Conservation (phyloP, 805 yeast species). For the Candida morakotiae region DNA sequence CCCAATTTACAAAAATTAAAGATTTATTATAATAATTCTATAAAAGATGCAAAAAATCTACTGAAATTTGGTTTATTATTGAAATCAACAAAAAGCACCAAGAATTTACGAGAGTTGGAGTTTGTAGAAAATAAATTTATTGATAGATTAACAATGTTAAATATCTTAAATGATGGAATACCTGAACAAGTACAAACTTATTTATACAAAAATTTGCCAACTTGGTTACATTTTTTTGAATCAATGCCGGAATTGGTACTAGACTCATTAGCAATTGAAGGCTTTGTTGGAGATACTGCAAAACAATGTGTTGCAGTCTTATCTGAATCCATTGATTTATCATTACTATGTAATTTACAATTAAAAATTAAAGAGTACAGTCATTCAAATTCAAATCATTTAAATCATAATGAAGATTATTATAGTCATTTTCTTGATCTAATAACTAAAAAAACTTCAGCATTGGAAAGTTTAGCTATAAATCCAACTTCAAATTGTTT, state of each 20-base stretch:
- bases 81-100: background rate
- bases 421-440: background rate
- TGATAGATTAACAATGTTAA: constrained; percentile 5
- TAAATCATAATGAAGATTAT: too few species aligned
- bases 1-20: constrained; percentile 4
- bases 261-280: constrained; percentile 5
- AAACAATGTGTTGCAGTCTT: background rate
- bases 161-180: constrained; percentile 3
- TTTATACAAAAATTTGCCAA: background rate
- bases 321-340: background rate
- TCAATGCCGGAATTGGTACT: background rate
- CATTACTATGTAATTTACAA: constrained; percentile 4
- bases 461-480: constrained; percentile 4
- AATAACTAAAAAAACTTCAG: constrained; percentile 1
- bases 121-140: constrained; percentile 3
- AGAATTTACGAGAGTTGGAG: constrained; percentile 2
- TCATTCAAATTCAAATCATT: constrained; percentile 1
- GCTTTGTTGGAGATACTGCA: background rate
- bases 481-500: constrained; percentile 6
- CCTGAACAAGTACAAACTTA: background rate
- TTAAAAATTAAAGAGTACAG: constrained; percentile 5
- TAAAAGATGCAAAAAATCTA: constrained; percentile 2
- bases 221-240: constrained; percentile 4
- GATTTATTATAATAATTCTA: constrained; percentile 1
- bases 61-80: background rate